Conservation (phyloP, 257 asterid genomes). For the Penstemon eatonii region DNA sequence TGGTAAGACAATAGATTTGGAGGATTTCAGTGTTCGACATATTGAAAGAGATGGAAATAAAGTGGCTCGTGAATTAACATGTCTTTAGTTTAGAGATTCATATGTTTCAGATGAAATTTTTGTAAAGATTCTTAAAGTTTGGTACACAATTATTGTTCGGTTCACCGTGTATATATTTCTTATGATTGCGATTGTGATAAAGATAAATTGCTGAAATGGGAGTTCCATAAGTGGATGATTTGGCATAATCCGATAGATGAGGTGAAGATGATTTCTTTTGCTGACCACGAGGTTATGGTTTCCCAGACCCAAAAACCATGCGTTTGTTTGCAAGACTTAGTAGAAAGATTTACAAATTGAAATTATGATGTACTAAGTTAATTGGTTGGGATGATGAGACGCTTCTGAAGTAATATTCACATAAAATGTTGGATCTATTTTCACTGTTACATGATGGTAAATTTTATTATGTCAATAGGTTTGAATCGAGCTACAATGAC, state of each 20-base stretch:
- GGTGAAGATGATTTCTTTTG: slow-evolving; percentile 31
- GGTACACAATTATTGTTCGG: slow-evolving; percentile 34
- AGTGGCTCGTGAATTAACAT: too few species aligned
- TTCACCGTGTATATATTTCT: slow-evolving; percentile 38
- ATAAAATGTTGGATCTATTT: too few species aligned
- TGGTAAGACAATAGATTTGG: too few species aligned
- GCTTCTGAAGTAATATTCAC: too few species aligned
- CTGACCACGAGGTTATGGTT: slow-evolving; percentile 51
- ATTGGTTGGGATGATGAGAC: too few species aligned
- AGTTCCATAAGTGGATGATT: slow-evolving; percentile 38
- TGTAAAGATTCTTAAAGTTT: background rate
- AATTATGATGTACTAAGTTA: too few species aligned
- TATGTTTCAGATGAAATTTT: slow-evolving; percentile 16
- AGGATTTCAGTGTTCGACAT: too few species aligned
- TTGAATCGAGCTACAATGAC: too few species aligned
- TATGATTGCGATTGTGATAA: too few species aligned
- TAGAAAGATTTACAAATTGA: background rate
- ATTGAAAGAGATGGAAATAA: too few species aligned
- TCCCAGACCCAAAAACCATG: slow-evolving; percentile 33
- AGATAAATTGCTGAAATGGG: slow-evolving; percentile 28
- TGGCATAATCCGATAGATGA: slow-evolving; percentile 39
- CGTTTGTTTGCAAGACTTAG: slow-evolving; percentile 27
- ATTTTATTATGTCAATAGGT: too few species aligned
- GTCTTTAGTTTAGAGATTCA: slow-evolving; percentile 20
- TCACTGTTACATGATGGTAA: too few species aligned